phyloP scores from a whole-genome alignment of 805 yeast genomes.

The Spathaspora hagerdaliae region DNA sequence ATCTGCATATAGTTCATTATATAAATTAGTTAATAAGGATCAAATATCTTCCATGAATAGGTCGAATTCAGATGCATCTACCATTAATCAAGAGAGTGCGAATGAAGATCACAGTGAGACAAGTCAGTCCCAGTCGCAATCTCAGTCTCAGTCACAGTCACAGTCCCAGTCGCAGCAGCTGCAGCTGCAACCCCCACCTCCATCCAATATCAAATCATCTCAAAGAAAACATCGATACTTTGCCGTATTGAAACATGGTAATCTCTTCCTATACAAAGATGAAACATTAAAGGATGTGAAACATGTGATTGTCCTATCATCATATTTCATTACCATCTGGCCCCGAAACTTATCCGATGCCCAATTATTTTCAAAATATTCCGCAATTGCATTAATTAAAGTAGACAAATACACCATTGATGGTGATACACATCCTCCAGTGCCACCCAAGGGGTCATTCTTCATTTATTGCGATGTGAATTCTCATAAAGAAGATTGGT shows the following conservation, averaged over 20 bases:
- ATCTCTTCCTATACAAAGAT: conserved; percentile 78
- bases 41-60: conserved; percentile 3
- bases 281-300: conserved; percentile 60
- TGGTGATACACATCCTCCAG: conserved; percentile 18
- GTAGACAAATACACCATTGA: conserved; percentile 3
- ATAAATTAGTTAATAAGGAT: conserved; percentile 48
- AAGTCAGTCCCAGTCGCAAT: background rate
- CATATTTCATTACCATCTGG: conserved; percentile 76
- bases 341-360: conserved; percentile 75
- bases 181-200: background rate
- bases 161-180: too few species aligned
- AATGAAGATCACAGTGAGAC: background rate
- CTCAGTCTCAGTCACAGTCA: background rate
- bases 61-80: background rate
- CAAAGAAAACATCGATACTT: conserved; percentile 57
- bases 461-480: conserved; percentile 76
- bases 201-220: conserved; percentile 10
- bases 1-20: conserved; percentile 59
- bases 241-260: conserved; percentile 81
- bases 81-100: background rate
- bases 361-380: conserved; percentile 72
- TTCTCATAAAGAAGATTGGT: conserved; percentile 89
- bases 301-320: conserved; percentile 74
- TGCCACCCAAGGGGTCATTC: conserved; percentile 38
- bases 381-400: conserved; percentile 67